Base-by-base conservation (phyloP, 2,329 filamentous ascomycete genomes). In the Pseudogymnoascus sp. region DNA sequence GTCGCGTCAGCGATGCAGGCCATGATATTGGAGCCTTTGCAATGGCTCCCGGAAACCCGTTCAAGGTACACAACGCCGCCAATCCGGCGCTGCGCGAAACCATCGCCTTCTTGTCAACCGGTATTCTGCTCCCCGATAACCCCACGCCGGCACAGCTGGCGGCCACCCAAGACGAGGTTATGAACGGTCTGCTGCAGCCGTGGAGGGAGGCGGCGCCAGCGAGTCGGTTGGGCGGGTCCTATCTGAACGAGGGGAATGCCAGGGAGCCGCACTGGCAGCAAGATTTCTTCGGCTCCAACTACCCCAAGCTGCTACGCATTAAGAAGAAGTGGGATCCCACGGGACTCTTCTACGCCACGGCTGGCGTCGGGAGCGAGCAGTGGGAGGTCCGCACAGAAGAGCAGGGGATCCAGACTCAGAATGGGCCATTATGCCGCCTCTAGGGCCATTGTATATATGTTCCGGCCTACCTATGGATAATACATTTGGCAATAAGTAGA, bases 161-260 rank as follows among this genome's bases (percentile, higher is more conserved):
- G 0, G 70, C 74, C 3, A 75, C 82, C 6, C 79, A 81, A 0
- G 69, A 73, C 0, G 63, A 63, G 4, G 18, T 69, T 4, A 67
- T 65, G 7, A 61, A 60, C 31, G 31, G 63, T 9, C 65, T 60
- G 63, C 66, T 69, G 63, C 62, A 63, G 23, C 62, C 59, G 14
- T 65, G 62, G 62, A 37, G 64, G 8, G 64, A 46, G 5, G 59
- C 64, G 23, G 60, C 65, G 2, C 66, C 66, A 0, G 74, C 72
- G 1, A 31, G 28, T 8, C 28, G 28, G 28, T 31, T 31, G 28
- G 71, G 74, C 5, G 78, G 76, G 3, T 72, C 75, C 0, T 81
- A 81, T 69, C 74, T 79, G 75, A 81, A 80, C 66, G 81, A 84
- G 71, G 79, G 76, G 1, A 76, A 81, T 70, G 76, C 79, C 61